These are phyloP conservation scores for Diospyros lotus DNA, from an alignment of 148 eudicot genomes.

Conservation along the genomic window DNA sequence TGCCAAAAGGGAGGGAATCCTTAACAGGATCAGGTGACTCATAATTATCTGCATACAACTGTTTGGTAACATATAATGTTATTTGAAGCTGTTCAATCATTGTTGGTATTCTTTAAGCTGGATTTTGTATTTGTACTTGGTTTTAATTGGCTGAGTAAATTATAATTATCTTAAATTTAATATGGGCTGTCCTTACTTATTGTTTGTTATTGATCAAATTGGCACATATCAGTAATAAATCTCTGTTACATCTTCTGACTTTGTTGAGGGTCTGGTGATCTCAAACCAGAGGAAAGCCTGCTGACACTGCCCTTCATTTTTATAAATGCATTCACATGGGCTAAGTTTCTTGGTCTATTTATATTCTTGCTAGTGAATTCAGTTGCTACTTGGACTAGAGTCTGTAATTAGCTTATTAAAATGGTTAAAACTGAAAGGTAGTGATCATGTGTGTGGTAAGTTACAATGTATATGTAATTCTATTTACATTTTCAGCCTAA, in stretches of 20 bases:
- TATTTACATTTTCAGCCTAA: background rate
- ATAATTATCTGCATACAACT: background rate
- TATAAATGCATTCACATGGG: background rate
- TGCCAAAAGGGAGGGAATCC: no score
- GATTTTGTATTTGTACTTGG: background rate
- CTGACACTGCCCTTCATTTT: background rate
- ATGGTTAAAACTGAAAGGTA: background rate
- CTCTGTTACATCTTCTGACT: constrained; percentile 1
- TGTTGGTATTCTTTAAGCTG: background rate
- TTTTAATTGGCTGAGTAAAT: background rate
- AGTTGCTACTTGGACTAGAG: background rate
- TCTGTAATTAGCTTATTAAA: background rate
- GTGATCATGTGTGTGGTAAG: background rate
- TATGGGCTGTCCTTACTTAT: background rate
- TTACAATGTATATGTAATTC: background rate
- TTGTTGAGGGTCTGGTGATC: background rate
- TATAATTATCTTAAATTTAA: background rate
- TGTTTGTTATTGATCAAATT: background rate
- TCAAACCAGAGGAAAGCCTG: constrained; percentile 4
- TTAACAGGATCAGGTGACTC: no score
- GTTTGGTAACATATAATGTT: background rate
- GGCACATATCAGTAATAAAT: background rate
- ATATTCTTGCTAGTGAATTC: background rate
- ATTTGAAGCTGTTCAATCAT: background rate
- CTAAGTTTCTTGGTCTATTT: background rate